A percentile compares a stretch with the other conserved stretches of the same genome.
Conservation (phyloP, 208 protist genomes). For the Crithidia brevicula region DNA sequence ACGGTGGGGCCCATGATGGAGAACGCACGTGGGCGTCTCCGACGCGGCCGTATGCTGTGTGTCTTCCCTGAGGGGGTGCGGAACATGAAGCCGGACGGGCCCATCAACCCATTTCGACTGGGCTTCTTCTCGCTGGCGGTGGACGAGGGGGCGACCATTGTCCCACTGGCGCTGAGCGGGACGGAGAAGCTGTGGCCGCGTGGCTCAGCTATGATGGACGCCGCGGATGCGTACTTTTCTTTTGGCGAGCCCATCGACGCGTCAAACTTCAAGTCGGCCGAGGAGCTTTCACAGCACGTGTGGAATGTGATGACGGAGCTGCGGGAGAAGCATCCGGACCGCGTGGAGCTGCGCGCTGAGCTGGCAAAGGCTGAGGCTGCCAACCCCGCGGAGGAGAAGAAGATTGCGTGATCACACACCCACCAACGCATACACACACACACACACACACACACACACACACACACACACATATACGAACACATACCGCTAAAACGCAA, state of each 20-base stretch:
- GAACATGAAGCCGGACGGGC: slow-evolving; percentile 67
- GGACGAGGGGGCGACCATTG: slow-evolving; percentile 78
- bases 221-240: slow-evolving; percentile 64
- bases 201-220: slow-evolving; percentile 54
- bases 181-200: slow-evolving; percentile 79
- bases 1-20: slow-evolving; percentile 85
- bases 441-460: too few relatives aligned
- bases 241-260: slow-evolving; percentile 78
- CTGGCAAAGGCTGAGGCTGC: not conserved
- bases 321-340: slow-evolving; percentile 77
- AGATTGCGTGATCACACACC: slow-evolving; percentile 14
- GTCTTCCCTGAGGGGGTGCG: slow-evolving; percentile 88
- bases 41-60: slow-evolving; percentile 78
- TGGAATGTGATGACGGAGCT: slow-evolving; percentile 66
- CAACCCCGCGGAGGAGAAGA: slow-evolving; percentile 5
- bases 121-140: slow-evolving; percentile 85
- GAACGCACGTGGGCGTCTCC: slow-evolving; percentile 59
- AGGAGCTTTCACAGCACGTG: slow-evolving; percentile 70
- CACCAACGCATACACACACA: too few relatives aligned
- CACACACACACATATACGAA: too few relatives aligned
- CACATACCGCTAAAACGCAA: too few relatives aligned
- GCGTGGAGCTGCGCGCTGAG: slow-evolving; percentile 33
- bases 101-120: slow-evolving; percentile 72
- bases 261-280: slow-evolving; percentile 56
- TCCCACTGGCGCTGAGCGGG: slow-evolving; percentile 82